Percentiles rank a stretch among this genome's conserved stretches.
phyloP scores from a whole-genome alignment of 2,329 filamentous ascomycete species.

The Ophiostoma quercus region DNA sequence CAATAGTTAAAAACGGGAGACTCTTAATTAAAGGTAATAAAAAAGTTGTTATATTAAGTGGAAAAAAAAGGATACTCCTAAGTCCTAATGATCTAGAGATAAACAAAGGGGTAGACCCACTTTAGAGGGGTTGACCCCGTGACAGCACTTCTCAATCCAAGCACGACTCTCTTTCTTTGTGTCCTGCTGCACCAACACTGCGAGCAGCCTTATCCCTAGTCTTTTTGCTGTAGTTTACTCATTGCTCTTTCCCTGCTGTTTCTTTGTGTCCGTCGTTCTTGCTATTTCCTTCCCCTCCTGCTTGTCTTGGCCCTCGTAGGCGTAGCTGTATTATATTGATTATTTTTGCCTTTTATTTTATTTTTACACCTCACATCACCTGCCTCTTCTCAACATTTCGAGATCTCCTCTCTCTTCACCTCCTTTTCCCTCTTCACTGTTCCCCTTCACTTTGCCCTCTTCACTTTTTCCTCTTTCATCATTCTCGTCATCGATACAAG shows the following conservation, averaged over 20 bases:
- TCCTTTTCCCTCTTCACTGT: neutral
- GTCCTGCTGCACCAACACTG: neutral
- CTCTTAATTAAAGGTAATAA: no score
- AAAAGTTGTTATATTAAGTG: no score
- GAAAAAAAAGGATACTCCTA: no score
- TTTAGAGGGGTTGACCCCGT: no score
- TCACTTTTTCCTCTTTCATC: neutral
- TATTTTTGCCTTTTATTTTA: neutral
- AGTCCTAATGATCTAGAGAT: no score
- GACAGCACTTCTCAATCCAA: neutral
- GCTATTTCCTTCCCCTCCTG: neutral
- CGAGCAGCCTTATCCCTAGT: neutral
- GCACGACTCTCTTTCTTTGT: neutral
- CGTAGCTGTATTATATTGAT: neutral
- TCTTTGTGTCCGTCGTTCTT: neutral
- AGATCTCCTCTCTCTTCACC: neutral
- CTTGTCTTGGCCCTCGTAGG: neutral
- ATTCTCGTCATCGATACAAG: neutral
- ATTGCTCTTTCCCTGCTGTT: neutral
- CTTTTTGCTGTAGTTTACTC: neutral
- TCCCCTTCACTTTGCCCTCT: neutral
- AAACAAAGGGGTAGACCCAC: no score
- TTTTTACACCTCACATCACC: slow-evolving; percentile 1
- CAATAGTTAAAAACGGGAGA: no score
- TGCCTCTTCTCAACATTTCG: neutral